A percentile compares a stretch with the other conserved stretches of the same genome.
Conservation (phyloP, 73 alveolate genomes). For the Urostyla sp. region DNA sequence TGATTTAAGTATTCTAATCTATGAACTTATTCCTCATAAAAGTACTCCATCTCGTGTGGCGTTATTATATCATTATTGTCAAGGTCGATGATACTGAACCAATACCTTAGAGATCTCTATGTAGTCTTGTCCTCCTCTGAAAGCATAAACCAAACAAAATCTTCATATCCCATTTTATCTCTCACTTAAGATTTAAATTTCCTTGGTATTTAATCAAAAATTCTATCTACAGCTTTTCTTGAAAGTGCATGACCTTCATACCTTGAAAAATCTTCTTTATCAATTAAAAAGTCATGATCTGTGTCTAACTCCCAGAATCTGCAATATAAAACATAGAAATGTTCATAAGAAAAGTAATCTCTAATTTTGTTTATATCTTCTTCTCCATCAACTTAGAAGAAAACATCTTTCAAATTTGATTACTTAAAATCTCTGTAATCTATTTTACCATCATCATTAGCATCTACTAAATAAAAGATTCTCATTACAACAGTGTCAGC, state of each 20-base stretch:
- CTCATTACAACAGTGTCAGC: slow-evolving; percentile 97
- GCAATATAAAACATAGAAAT: slow-evolving; percentile 99
- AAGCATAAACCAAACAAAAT: slow-evolving; percentile 96
- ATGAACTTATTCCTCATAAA: slow-evolving; percentile 95
- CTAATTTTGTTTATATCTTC: slow-evolving; percentile 95
- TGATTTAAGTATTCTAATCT: slow-evolving; percentile 95
- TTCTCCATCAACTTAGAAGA: slow-evolving; percentile 82
- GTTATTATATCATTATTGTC: slow-evolving; percentile 96
- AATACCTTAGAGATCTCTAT: slow-evolving; percentile 91
- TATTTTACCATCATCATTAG: slow-evolving; percentile 94
- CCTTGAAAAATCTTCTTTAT: slow-evolving; percentile 96
- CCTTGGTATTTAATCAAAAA: slow-evolving; percentile 98
- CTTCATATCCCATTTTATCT: slow-evolving; percentile 99
- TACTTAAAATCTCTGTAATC: slow-evolving; percentile 91
- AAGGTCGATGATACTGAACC: slow-evolving; percentile 98
- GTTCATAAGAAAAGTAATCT: slow-evolving; percentile 99
- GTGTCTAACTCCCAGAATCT: slow-evolving; percentile 99
- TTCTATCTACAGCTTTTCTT: slow-evolving; percentile 97
- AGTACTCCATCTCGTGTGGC: slow-evolving; percentile 96
- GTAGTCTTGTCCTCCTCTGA: slow-evolving; percentile 99
- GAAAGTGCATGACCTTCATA: slow-evolving; percentile 98
- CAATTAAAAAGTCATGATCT: slow-evolving; percentile 98
- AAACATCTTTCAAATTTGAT: slow-evolving; percentile 87
- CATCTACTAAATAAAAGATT: slow-evolving; percentile 87
- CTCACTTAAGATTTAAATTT: slow-evolving; percentile 91